Evolutionary conservation across 2,329 filamentous ascomycete species (phyloP), one percentile per base, ranked within the genome.

Genomic region (Paecilomyces formosus): DNA sequence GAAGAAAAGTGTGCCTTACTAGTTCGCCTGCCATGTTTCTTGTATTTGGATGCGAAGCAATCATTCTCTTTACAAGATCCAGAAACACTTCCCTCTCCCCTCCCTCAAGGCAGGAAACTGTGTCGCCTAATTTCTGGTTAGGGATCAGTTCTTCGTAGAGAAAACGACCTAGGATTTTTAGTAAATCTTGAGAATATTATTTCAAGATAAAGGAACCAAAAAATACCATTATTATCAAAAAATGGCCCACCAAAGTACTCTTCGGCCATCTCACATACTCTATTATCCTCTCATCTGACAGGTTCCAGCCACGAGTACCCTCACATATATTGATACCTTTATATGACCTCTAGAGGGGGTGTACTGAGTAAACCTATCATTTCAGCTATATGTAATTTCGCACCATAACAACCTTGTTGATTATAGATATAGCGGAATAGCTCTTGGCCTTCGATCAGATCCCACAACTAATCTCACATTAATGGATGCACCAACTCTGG

Each of bases 351-450:
- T 57, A 61, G 66, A 51, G 72, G 74, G 4, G 75, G 75, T 35
- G 67, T 69, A 13, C 75, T 76, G 1, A 79, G 62, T 58, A 79
- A 65, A 18, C 69, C 71, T 56, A 77, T 75, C 68, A 79, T 79
- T 61, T 78, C 68, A 5, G 76, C 74, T 9, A 79, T 60, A 58
- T 79, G 73, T 55, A 65, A 50, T 67, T 70, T 73, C 45, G 72
- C 65, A 64, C 70, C 65, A 53, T 78, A 78, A 24, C 62, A 61
- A 60, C 70, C 70, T 50, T 73, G 26, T 60, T 68, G 45, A 61
- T 72, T 65, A 65, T 73, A 61, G 18, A 75, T 71, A 61, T 70
- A 64, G 56, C 57, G 68, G 58, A 76, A 76, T 59, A 76, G 61
- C 56, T 73, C 72, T 65, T 68, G 70, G 28, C 66, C 67, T 66